Conservation (phyloP, 306 rosid species). For the Corylus americana region DNA sequence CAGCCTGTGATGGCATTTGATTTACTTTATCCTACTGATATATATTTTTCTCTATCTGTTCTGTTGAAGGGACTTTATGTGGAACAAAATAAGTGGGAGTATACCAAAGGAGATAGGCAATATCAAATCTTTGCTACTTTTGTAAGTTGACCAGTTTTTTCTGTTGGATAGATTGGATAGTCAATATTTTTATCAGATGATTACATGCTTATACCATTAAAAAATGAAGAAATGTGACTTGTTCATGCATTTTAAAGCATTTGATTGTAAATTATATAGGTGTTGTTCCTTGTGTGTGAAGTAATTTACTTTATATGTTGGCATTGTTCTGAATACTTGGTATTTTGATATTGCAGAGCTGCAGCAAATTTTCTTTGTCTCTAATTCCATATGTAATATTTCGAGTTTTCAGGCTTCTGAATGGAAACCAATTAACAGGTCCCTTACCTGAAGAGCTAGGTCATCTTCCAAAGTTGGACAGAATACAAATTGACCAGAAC, state of each 20-base stretch:
- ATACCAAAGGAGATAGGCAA: slow-evolving; percentile 88
- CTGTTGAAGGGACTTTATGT: slow-evolving; percentile 83
- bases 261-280: background rate
- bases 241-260: background rate
- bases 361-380: slow-evolving; percentile 4
- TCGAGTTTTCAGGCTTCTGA: slow-evolving; percentile 63
- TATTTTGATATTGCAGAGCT: slow-evolving; percentile 1
- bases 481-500: slow-evolving; percentile 82
- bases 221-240: background rate
- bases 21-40: slow-evolving; percentile 37
- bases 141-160: slow-evolving; percentile 59
- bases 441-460: slow-evolving; percentile 84
- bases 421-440: slow-evolving; percentile 79
- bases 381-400: slow-evolving; percentile 6
- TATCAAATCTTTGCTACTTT: slow-evolving; percentile 59
- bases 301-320: slow-evolving; percentile 5
- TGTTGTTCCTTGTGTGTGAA: background rate
- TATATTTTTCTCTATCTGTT: slow-evolving; percentile 24
- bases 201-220: background rate
- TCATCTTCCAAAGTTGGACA: slow-evolving; percentile 55
- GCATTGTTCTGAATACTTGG: background rate
- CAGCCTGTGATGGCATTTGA: slow-evolving; percentile 9
- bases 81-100: slow-evolving; percentile 75
- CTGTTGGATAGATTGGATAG: slow-evolving; percentile 9
- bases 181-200: slow-evolving; percentile 7